Conservation (phyloP, 805 yeast species). For the Ogataea angusta region DNA sequence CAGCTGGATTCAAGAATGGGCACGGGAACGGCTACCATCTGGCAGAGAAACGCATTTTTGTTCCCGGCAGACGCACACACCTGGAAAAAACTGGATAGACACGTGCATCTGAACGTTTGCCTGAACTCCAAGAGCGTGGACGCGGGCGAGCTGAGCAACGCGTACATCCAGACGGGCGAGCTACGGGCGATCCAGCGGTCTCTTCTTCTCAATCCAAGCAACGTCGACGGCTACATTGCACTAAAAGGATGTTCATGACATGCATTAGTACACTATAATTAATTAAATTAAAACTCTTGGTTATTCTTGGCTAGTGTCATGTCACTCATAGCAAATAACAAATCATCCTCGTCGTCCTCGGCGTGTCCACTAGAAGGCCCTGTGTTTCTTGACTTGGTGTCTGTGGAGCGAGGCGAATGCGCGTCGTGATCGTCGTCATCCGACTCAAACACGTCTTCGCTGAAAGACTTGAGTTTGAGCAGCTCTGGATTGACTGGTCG, state of each 20-base stretch:
- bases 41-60: slow-evolving; percentile 71
- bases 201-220: slow-evolving; percentile 59
- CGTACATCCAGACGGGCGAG: slow-evolving; percentile 46
- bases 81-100: slow-evolving; percentile 64
- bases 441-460: slow-evolving; percentile 32
- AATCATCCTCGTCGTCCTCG: slow-evolving; percentile 63
- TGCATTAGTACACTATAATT: slow-evolving; percentile 4
- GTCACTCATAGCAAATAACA: slow-evolving; percentile 71
- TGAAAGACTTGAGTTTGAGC: slow-evolving; percentile 31
- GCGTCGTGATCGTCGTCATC: slow-evolving; percentile 32
- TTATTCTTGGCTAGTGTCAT: slow-evolving; percentile 42
- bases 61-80: slow-evolving; percentile 68
- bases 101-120: slow-evolving; percentile 59
- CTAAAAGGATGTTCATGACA: slow-evolving; percentile 8
- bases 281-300: slow-evolving; percentile 20
- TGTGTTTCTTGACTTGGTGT: slow-evolving; percentile 1
- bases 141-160: slow-evolving; percentile 48
- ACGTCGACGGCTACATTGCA: slow-evolving; percentile 27
- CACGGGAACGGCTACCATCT: slow-evolving; percentile 30
- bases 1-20: slow-evolving; percentile 46
- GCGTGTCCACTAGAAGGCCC: slow-evolving; percentile 12
- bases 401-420: slow-evolving; percentile 8
- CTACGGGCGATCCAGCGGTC: slow-evolving; percentile 64
- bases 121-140: slow-evolving; percentile 47
- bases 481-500: slow-evolving; percentile 24